Percentiles rank a stretch among this genome's conserved stretches.
phyloP scores from a whole-genome alignment of 1,284 basidiomycete species.

The Cutaneotrichosporon mucoides region DNA sequence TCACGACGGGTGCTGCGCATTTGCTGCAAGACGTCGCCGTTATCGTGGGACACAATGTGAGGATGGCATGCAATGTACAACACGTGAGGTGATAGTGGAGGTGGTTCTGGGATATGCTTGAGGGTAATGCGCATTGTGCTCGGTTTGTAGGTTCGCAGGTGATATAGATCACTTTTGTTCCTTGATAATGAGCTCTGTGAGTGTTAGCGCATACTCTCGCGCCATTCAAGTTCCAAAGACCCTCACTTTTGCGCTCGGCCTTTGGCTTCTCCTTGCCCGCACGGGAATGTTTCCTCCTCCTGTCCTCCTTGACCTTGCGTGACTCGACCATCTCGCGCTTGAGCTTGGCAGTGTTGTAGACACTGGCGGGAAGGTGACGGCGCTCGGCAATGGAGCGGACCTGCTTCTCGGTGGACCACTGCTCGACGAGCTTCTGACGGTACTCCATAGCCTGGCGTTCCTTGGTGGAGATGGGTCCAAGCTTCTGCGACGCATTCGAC shows the following conservation, averaged over 20 bases:
- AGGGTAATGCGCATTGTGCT: background rate
- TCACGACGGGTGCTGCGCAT: background rate
- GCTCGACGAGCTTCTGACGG: conserved; percentile 76
- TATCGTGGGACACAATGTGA: background rate
- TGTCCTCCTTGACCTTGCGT: conserved; percentile 85
- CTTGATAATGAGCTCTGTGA: conserved; percentile 61
- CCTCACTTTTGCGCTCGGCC: conserved; percentile 74
- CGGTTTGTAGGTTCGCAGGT: too few species aligned
- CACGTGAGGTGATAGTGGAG: conserved; percentile 3
- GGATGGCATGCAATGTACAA: conserved; percentile 24
- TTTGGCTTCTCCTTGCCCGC: conserved; percentile 84
- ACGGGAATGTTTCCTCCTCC: conserved; percentile 78
- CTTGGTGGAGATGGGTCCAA: conserved; percentile 85
- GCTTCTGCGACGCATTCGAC: conserved; percentile 82
- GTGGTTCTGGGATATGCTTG: background rate
- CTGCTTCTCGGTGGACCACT: conserved; percentile 81
- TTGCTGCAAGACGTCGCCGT: too few species aligned
- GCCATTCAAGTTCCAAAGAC: background rate
- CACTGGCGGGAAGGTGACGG: conserved; percentile 82
- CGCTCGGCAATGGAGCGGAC: conserved; percentile 78
- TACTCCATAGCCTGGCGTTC: conserved; percentile 93
- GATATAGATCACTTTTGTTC: conserved; percentile 60
- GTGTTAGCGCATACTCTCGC: conserved; percentile 8
- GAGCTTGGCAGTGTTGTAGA: conserved; percentile 80
- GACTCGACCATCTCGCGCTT: conserved; percentile 93